Conservation (phyloP, 2,329 filamentous ascomycete species). For the Cordyceps militaris region DNA sequence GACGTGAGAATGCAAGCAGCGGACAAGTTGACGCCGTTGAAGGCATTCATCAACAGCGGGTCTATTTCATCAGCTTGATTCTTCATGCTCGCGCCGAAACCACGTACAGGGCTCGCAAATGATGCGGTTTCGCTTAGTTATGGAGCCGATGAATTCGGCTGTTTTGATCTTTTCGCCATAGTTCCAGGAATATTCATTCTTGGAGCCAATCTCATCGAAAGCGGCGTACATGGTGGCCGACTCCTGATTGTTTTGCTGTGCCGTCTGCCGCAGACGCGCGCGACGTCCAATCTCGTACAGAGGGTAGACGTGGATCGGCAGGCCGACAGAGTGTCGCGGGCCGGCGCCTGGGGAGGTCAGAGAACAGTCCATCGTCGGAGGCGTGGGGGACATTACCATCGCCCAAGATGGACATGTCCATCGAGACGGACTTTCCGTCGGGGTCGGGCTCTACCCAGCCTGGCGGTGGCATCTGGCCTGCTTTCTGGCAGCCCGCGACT, state of each 20-base stretch:
- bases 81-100: neutral
- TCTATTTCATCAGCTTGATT: slow-evolving; percentile 33
- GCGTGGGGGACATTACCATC: slow-evolving; percentile 17
- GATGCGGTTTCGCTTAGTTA: slow-evolving; percentile 54
- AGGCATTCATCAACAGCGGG: slow-evolving; percentile 63
- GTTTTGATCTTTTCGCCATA: slow-evolving; percentile 39
- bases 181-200: slow-evolving; percentile 51
- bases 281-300: slow-evolving; percentile 59
- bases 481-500: slow-evolving; percentile 29
- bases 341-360: slow-evolving; percentile 40
- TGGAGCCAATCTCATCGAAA: slow-evolving; percentile 50
- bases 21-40: slow-evolving; percentile 61
- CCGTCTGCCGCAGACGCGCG: slow-evolving; percentile 46
- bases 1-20: slow-evolving; percentile 55
- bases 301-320: slow-evolving; percentile 61
- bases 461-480: slow-evolving; percentile 39
- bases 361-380: neutral
- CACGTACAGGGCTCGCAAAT: slow-evolving; percentile 60
- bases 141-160: slow-evolving; percentile 44
- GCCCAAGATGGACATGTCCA: slow-evolving; percentile 38
- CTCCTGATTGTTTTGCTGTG: slow-evolving; percentile 49
- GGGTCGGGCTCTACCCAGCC: slow-evolving; percentile 49
- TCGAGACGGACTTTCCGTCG: slow-evolving; percentile 38
- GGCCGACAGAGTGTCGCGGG: slow-evolving; percentile 49
- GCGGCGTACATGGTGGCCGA: slow-evolving; percentile 53